These are phyloP conservation scores for Scheffersomyces lignicola DNA, from an alignment of 1,139 yeast species.

Conservation along the genomic window DNA sequence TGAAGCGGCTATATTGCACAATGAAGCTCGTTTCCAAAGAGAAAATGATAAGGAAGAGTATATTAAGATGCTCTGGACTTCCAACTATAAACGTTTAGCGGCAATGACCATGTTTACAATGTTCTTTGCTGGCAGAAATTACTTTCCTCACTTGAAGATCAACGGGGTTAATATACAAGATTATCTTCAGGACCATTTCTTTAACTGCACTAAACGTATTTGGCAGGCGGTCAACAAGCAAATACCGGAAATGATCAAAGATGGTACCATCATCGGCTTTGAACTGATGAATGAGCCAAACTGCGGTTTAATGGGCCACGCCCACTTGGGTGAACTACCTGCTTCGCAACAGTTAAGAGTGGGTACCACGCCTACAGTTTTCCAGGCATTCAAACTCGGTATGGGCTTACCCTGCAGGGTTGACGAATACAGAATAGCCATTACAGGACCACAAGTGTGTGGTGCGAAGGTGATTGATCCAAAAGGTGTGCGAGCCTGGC, in stretches of 20 bases:
- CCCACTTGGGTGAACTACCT: constrained; percentile 49
- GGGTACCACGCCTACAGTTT: constrained; percentile 69
- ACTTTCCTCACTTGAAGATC: constrained; percentile 71
- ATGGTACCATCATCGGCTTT: constrained; percentile 64
- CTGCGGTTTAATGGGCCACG: constrained; percentile 58
- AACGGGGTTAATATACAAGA: constrained; percentile 78
- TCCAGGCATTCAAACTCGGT: constrained; percentile 62
- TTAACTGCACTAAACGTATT: constrained; percentile 54
- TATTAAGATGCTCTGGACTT: constrained; percentile 93
- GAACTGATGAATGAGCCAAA: constrained; percentile 91
- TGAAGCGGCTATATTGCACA: constrained; percentile 77
- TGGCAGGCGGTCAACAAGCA: constrained; percentile 47
- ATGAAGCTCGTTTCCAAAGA: constrained; percentile 37
- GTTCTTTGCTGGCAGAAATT: constrained; percentile 72
- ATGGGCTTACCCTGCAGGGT: constrained; percentile 70
- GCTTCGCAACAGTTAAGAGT: constrained; percentile 56
- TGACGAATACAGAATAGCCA: constrained; percentile 63
- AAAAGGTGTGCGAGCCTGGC: constrained; percentile 69
- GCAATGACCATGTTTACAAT: constrained; percentile 81
- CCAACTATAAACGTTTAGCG: constrained; percentile 79
- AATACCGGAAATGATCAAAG: constrained; percentile 56
- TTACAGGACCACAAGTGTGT: constrained; percentile 70
- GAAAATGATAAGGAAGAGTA: constrained; percentile 41
- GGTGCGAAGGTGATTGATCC: constrained; percentile 65
- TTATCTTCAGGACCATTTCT: constrained; percentile 65